Evolutionary conservation across 805 yeast genomes (phyloP).

Genomic region (Hanseniaspora clermontiae): DNA sequence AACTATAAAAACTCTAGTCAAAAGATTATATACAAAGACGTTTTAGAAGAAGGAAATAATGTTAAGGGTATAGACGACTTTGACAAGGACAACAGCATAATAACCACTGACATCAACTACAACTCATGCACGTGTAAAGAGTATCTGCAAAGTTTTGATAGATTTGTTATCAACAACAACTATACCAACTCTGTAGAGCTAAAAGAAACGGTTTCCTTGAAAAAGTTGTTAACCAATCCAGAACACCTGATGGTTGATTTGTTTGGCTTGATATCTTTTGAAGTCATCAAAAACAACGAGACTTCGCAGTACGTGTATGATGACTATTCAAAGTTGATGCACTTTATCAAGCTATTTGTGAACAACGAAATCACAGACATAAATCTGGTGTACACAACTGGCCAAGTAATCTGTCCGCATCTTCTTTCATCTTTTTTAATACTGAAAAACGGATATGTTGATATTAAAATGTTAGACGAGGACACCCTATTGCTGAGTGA

Average conservation of each 20-base stretch:
- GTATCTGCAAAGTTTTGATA: constrained; percentile 13
- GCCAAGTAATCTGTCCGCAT: constrained; percentile 26
- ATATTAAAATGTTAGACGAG: background rate
- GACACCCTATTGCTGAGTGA: background rate
- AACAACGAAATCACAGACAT: background rate
- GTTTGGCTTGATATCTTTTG: constrained; percentile 3
- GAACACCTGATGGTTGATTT: constrained; percentile 4
- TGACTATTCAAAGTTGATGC: background rate
- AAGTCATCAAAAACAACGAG: background rate
- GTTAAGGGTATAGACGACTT: constrained; percentile 15
- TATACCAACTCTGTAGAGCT: constrained; percentile 1
- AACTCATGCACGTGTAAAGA: constrained; percentile 29
- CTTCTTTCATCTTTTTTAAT: constrained; percentile 21
- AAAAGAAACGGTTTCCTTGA: constrained; percentile 5
- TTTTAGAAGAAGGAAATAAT: background rate
- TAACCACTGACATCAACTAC: constrained; percentile 23
- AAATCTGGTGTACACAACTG: constrained; percentile 8
- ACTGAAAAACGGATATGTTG: constrained; percentile 7
- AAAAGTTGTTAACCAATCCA: background rate
- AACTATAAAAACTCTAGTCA: constrained; percentile 14
- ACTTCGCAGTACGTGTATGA: background rate
- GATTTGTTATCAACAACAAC: background rate
- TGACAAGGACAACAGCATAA: constrained; percentile 16
- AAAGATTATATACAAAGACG: background rate
- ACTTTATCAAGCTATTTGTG: background rate